These are phyloP conservation scores for Vigna unguiculata DNA, from an alignment of 306 rosid species.

Conservation along the genomic window DNA sequence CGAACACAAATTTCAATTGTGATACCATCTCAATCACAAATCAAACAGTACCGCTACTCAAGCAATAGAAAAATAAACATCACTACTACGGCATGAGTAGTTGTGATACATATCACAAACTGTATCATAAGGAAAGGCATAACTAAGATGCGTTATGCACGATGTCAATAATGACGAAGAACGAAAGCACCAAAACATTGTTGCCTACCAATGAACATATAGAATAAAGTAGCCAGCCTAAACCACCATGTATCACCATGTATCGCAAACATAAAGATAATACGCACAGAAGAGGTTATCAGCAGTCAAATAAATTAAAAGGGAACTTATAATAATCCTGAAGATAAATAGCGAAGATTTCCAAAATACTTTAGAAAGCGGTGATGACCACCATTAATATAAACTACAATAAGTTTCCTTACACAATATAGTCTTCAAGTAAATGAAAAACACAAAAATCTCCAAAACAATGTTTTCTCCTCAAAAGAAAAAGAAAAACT, in stretches of 20 bases:
- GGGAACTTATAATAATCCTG: background rate
- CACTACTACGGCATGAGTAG: background rate
- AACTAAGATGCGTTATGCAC: too few relatives aligned
- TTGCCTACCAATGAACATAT: background rate
- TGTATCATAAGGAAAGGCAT: too few relatives aligned
- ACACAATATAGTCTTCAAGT: background rate
- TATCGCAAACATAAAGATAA: background rate
- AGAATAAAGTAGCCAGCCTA: background rate
- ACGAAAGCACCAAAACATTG: background rate
- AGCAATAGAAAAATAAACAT: background rate
- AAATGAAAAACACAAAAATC: conserved; percentile 21
- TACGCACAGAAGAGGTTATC: too few relatives aligned
- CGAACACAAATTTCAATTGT: background rate
- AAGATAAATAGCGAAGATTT: background rate
- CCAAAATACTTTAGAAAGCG: background rate
- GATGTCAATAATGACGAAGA: background rate
- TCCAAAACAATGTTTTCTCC: background rate
- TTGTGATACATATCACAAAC: background rate
- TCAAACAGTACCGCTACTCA: background rate
- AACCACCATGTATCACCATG: background rate
- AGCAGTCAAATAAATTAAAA: background rate
- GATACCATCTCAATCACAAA: background rate
- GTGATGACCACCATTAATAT: background rate
- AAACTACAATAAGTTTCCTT: conserved; percentile 17
- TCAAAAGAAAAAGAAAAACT: background rate